Percentiles rank a stretch among this genome's conserved stretches.
Evolutionary conservation across 805 yeast species (phyloP).

Genomic region (Candida ipomoeae): DNA sequence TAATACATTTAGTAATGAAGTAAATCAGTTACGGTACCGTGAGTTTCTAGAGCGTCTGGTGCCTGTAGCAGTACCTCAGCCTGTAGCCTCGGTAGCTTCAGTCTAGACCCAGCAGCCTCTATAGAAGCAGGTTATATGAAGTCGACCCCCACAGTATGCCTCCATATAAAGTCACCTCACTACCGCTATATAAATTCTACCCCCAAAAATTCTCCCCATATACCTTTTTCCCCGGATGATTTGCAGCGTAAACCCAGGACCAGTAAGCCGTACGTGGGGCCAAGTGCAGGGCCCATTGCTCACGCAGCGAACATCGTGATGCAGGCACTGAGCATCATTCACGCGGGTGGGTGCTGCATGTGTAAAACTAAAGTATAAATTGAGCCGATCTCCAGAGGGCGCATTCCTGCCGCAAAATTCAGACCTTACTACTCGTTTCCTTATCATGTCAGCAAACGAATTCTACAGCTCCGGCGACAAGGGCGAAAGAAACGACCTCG

Average conservation of each 20-base stretch:
- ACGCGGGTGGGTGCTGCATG: conserved; percentile 1
- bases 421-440: neutral
- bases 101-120: too few relatives aligned
- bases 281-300: neutral
- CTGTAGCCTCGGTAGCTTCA: too few relatives aligned
- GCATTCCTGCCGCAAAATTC: neutral
- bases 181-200: too few relatives aligned
- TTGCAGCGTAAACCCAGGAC: neutral
- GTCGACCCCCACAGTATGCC: too few relatives aligned
- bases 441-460: conserved; percentile 53
- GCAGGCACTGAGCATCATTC: neutral
- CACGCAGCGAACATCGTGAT: conserved; percentile 1
- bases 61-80: too few relatives aligned
- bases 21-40: too few relatives aligned
- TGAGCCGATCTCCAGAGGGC: neutral
- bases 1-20: too few relatives aligned
- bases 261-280: neutral
- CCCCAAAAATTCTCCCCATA: too few relatives aligned
- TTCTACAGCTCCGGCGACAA: conserved; percentile 43
- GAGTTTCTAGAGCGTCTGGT: too few relatives aligned
- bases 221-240: neutral
- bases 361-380: neutral
- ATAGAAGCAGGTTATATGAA: too few relatives aligned
- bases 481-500: conserved; percentile 13
- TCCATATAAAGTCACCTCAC: too few relatives aligned